These are phyloP conservation scores for Testicularia cyperi DNA, from an alignment of 1,284 basidiomycete genomes.

Conservation along the genomic window DNA sequence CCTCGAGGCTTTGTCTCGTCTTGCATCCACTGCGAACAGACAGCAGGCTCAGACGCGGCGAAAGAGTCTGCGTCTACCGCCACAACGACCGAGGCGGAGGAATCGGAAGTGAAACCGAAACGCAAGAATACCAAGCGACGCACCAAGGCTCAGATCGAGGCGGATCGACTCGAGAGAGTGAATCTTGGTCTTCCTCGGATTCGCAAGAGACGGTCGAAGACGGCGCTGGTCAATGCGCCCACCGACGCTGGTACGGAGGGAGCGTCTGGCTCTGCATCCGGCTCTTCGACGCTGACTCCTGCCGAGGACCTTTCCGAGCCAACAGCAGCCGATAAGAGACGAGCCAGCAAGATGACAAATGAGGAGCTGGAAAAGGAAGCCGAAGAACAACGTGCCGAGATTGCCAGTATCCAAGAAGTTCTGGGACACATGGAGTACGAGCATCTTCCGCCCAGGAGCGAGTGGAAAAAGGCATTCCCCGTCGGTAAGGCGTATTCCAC, in stretches of 20 bases:
- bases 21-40: too few relatives aligned
- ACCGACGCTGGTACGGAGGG: too few relatives aligned
- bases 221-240: conserved; percentile 1
- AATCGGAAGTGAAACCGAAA: conserved; percentile 1
- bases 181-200: conserved; percentile 12
- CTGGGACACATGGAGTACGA: conserved; percentile 17
- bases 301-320: too few relatives aligned
- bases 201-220: conserved; percentile 6
- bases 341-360: too few relatives aligned
- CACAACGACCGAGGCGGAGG: too few relatives aligned
- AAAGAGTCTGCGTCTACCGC: too few relatives aligned
- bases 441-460: conserved; percentile 33
- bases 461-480: conserved; percentile 37
- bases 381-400: not conserved
- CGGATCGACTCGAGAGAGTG: conserved; percentile 6
- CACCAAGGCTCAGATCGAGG: conserved; percentile 10
- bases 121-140: conserved; percentile 15
- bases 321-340: too few relatives aligned
- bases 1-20: too few relatives aligned
- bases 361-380: not conserved
- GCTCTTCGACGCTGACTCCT: too few relatives aligned
- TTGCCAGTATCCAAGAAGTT: conserved; percentile 2
- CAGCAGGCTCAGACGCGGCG: too few relatives aligned
- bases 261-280: too few relatives aligned
- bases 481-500: conserved; percentile 15